phyloP scores from a whole-genome alignment of 2,329 filamentous ascomycete species.

The Trematosphaeria pertusa region DNA sequence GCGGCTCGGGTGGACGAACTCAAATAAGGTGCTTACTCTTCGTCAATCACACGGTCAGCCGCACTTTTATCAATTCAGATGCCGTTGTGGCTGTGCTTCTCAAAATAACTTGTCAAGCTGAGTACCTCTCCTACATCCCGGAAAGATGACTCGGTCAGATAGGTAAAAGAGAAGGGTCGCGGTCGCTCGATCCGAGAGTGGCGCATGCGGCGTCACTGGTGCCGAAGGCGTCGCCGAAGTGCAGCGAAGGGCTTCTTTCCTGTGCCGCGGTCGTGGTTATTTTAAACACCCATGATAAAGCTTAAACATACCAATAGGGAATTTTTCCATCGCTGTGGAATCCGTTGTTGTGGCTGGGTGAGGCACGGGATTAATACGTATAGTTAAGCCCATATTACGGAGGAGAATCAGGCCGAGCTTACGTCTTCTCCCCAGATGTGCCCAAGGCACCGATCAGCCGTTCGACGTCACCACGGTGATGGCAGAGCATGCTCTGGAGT shows the following conservation, averaged over 20 bases:
- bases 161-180: neutral
- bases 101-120: slow-evolving; percentile 4
- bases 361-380: neutral
- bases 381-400: slow-evolving; percentile 3
- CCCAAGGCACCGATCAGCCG: too few relatives aligned
- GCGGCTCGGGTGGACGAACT: slow-evolving; percentile 2
- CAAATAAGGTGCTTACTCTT: slow-evolving; percentile 15
- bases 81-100: slow-evolving; percentile 21
- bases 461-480: too few relatives aligned
- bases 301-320: too few relatives aligned
- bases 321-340: too few relatives aligned
- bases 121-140: neutral
- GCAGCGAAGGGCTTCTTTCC: neutral
- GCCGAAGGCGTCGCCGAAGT: neutral
- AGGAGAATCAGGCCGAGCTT: slow-evolving; percentile 13
- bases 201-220: slow-evolving; percentile 4
- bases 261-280: slow-evolving; percentile 1
- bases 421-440: neutral
- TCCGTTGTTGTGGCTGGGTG: neutral
- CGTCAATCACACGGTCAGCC: slow-evolving; percentile 12
- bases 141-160: neutral
- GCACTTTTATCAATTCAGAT: slow-evolving; percentile 13
- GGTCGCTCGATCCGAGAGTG: slow-evolving; percentile 13
- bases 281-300: neutral
- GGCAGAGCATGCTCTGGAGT: too few relatives aligned